These are phyloP conservation scores for Brettanomyces naardenensis DNA, from an alignment of 805 yeast species.

Conservation along the genomic window DNA sequence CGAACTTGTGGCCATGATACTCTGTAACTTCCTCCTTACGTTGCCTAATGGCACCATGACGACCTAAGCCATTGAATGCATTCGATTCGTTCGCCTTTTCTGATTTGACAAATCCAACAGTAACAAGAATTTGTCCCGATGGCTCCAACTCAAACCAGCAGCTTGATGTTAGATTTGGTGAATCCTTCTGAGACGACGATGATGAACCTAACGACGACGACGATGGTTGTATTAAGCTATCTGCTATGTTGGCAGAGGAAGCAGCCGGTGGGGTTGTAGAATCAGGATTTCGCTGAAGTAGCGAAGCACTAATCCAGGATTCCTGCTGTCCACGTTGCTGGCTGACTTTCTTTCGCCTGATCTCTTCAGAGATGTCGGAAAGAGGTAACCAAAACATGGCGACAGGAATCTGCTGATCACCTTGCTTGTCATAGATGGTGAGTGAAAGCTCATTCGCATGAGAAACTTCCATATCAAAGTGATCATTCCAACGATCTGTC, in stretches of 20 bases:
- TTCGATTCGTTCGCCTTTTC: slow-evolving; percentile 32
- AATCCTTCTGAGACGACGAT: slow-evolving; percentile 6
- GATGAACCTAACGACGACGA: slow-evolving; percentile 8
- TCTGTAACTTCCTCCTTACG: slow-evolving; percentile 86
- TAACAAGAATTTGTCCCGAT: slow-evolving; percentile 78
- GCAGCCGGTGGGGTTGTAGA: neutral
- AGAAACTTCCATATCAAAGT: slow-evolving; percentile 71
- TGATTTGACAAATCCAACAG: slow-evolving; percentile 70
- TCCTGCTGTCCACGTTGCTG: slow-evolving; percentile 62
- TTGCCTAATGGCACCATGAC: slow-evolving; percentile 97
- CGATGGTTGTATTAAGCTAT: neutral
- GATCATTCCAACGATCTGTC: slow-evolving; percentile 77
- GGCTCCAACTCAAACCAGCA: slow-evolving; percentile 93
- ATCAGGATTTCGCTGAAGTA: slow-evolving; percentile 25
- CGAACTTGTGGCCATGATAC: slow-evolving; percentile 95
- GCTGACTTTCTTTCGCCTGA: slow-evolving; percentile 81
- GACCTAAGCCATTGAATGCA: slow-evolving; percentile 58
- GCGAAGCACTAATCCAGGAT: slow-evolving; percentile 77
- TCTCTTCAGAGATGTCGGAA: slow-evolving; percentile 89
- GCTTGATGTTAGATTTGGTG: slow-evolving; percentile 31
- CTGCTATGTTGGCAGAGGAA: neutral
- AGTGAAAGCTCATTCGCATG: slow-evolving; percentile 90
- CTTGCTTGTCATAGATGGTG: slow-evolving; percentile 74
- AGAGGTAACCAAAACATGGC: slow-evolving; percentile 88
- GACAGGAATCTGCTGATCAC: slow-evolving; percentile 68